phyloP scores from a whole-genome alignment of 805 yeast species.

The Zygoascus ofunaensis region DNA sequence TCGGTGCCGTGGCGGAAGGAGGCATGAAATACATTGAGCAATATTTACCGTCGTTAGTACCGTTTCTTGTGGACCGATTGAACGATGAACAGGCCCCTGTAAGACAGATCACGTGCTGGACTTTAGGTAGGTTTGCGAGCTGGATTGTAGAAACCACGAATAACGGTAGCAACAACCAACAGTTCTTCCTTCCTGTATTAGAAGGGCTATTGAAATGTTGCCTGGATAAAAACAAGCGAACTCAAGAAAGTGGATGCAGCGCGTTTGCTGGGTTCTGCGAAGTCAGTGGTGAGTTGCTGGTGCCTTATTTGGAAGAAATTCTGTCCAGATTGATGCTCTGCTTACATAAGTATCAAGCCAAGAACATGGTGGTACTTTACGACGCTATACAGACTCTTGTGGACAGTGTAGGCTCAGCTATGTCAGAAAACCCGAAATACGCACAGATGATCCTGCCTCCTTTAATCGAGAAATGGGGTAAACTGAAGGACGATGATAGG shows the following conservation, averaged over 20 bases:
- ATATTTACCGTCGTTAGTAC: slow-evolving; percentile 72
- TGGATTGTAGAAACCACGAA: slow-evolving; percentile 52
- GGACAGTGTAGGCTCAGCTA: slow-evolving; percentile 56
- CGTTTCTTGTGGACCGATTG: slow-evolving; percentile 73
- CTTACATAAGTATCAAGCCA: slow-evolving; percentile 68
- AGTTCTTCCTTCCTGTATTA: slow-evolving; percentile 66
- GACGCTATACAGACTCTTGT: slow-evolving; percentile 88
- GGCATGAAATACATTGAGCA: slow-evolving; percentile 62
- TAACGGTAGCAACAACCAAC: slow-evolving; percentile 38
- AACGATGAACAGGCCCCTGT: slow-evolving; percentile 73
- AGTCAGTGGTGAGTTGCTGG: slow-evolving; percentile 57
- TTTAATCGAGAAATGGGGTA: slow-evolving; percentile 71
- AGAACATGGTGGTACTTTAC: slow-evolving; percentile 70
- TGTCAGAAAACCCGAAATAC: slow-evolving; percentile 43
- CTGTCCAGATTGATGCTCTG: slow-evolving; percentile 64
- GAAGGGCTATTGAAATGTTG: slow-evolving; percentile 67
- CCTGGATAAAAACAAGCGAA: slow-evolving; percentile 77
- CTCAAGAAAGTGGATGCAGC: slow-evolving; percentile 91
- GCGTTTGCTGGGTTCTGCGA: slow-evolving; percentile 81
- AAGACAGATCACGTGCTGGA: slow-evolving; percentile 93
- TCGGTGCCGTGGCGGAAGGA: slow-evolving; percentile 92
- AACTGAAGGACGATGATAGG: slow-evolving; percentile 63
- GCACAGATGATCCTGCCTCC: slow-evolving; percentile 69
- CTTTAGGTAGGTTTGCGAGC: slow-evolving; percentile 70
- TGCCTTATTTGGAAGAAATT: slow-evolving; percentile 55